Conservation (phyloP, 202 grass and related monocot genomes). For the Carex arenaria region DNA sequence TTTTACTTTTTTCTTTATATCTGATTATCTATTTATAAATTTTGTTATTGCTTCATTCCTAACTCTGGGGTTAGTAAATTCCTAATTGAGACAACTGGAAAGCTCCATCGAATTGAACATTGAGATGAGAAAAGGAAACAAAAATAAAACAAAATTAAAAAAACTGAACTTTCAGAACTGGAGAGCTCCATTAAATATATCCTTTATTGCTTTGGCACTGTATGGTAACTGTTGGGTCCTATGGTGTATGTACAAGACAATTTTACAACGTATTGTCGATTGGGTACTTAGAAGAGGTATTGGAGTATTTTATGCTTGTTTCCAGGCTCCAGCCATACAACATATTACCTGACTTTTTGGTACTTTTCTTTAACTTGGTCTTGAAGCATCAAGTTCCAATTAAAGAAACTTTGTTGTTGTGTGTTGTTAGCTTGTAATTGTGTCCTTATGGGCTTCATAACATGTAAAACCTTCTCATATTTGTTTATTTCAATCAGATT, state of each 20-base stretch:
- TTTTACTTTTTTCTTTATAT: not conserved
- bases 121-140: not conserved
- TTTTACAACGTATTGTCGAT: not conserved
- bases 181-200: not conserved
- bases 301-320: not conserved
- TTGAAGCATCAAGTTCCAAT: not conserved
- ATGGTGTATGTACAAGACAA: not conserved
- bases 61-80: not conserved
- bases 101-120: not conserved
- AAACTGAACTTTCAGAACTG: not conserved
- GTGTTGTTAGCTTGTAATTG: not conserved
- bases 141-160: not conserved
- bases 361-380: not conserved
- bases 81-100: not conserved
- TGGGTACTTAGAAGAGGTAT: not conserved
- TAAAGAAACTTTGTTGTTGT: not conserved
- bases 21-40: constrained; percentile 3
- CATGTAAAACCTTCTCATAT: not conserved
- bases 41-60: not conserved
- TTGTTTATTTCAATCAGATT: not conserved
- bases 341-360: not conserved
- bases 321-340: not conserved
- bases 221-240: not conserved
- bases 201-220: not conserved
- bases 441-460: not conserved